phyloP scores from a whole-genome alignment of 306 rosid genomes.

The Astragalus membranaceus region DNA sequence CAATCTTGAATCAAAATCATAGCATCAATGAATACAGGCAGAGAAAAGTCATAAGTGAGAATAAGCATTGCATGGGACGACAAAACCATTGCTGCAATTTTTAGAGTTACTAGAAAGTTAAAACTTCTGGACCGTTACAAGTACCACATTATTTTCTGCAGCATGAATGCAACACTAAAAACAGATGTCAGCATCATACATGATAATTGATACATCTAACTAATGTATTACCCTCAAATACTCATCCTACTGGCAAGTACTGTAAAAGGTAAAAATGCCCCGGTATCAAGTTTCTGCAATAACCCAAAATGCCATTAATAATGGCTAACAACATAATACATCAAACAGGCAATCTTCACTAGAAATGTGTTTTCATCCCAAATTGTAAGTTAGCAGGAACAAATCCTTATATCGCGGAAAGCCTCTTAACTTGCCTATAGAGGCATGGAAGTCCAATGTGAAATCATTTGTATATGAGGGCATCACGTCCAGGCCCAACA shows the following conservation, averaged over 20 bases:
- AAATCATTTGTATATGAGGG: conserved; percentile 66
- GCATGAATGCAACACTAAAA: neutral
- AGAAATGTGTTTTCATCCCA: conserved; percentile 13
- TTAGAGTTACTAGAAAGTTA: neutral
- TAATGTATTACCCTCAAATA: neutral
- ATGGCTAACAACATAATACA: conserved; percentile 17
- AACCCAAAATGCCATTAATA: conserved; percentile 7
- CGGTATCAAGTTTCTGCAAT: neutral
- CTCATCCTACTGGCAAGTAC: conserved; percentile 12
- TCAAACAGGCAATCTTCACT: conserved; percentile 23
- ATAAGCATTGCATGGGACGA: neutral
- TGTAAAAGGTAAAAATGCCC: neutral
- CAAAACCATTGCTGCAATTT: conserved; percentile 7
- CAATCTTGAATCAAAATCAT: conserved; percentile 13
- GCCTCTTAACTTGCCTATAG: conserved; percentile 26
- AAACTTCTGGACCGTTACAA: neutral
- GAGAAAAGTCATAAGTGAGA: neutral
- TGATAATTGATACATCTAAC: neutral
- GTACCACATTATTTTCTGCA: conserved; percentile 21
- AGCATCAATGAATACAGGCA: neutral
- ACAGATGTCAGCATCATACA: conserved; percentile 15
- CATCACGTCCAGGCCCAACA: conserved; percentile 96
- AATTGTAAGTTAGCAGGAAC: conserved; percentile 14
- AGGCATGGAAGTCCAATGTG: conserved; percentile 6
- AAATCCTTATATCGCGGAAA: conserved; percentile 12